phyloP scores from a whole-genome alignment of 176 grass and related monocot species.

The Otatea glauca region DNA sequence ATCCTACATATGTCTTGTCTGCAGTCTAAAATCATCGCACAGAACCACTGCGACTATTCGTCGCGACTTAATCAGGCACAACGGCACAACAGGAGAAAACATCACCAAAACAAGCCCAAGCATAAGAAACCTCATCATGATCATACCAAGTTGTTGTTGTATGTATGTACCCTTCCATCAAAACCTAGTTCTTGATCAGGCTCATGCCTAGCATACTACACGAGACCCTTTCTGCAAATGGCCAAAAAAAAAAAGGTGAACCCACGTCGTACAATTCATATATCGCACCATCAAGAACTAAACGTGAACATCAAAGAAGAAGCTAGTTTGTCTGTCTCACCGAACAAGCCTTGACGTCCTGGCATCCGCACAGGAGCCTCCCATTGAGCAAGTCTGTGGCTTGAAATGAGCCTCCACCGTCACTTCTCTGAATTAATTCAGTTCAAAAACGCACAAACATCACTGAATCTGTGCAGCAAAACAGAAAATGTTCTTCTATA shows the following conservation, averaged over 20 bases:
- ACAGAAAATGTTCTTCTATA: not conserved
- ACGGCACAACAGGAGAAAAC: not conserved
- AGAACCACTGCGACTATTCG: too few species aligned
- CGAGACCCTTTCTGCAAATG: conserved; percentile 50
- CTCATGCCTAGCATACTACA: conserved; percentile 40
- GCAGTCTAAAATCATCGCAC: conserved; percentile 2
- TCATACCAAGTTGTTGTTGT: conserved; percentile 2
- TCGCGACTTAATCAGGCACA: not conserved
- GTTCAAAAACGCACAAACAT: not conserved
- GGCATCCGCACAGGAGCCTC: conserved; percentile 66
- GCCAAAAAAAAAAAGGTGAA: not conserved
- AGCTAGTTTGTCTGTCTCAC: conserved; percentile 35
- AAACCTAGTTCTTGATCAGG: conserved; percentile 4
- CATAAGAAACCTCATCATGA: not conserved
- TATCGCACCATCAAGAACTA: not conserved
- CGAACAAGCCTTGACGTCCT: conserved; percentile 59
- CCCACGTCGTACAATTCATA: not conserved
- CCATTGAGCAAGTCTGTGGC: conserved; percentile 73
- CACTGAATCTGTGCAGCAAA: not conserved
- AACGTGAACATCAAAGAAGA: not conserved
- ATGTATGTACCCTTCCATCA: not conserved
- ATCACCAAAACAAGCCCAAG: not conserved
- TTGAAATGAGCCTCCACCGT: conserved; percentile 63
- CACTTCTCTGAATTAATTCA: conserved; percentile 61
- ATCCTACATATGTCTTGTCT: not conserved